Percentiles rank a stretch among this genome's conserved stretches.
Conservation (phyloP, 2,329 filamentous ascomycete genomes). For the Fusarium sublunatum region DNA sequence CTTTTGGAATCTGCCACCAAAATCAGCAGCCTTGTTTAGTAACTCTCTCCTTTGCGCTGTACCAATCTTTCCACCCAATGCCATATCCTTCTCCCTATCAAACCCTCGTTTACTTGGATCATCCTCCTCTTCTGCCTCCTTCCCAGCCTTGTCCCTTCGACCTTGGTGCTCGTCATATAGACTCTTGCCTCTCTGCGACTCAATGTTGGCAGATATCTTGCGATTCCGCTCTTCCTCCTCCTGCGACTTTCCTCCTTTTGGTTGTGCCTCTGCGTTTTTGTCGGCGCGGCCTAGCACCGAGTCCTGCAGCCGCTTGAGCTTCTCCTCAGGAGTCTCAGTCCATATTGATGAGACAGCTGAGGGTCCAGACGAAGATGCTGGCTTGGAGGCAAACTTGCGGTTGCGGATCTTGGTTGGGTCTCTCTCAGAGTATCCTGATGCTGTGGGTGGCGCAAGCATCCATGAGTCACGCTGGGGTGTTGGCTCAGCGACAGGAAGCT, state of each 20-base stretch:
- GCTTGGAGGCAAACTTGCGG: constrained; percentile 81
- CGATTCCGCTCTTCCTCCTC: constrained; percentile 68
- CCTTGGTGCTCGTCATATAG: constrained; percentile 68
- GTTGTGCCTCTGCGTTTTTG: constrained; percentile 54
- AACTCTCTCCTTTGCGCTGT: constrained; percentile 80
- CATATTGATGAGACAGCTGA: constrained; percentile 74
- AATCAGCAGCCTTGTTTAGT: constrained; percentile 81
- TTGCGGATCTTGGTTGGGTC: constrained; percentile 87
- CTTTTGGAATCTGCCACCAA: constrained; percentile 82
- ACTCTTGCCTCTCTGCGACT: constrained; percentile 66
- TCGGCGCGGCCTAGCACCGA: constrained; percentile 79
- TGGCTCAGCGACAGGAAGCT: constrained; percentile 50
- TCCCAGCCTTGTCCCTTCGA: constrained; percentile 46
- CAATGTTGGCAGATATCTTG: constrained; percentile 61
- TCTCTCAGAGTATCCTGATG: constrained; percentile 67
- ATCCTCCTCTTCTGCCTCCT: constrained; percentile 74
- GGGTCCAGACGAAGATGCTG: constrained; percentile 49
- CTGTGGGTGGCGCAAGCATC: constrained; percentile 79
- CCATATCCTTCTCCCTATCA: constrained; percentile 95
- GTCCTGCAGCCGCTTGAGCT: constrained; percentile 81
- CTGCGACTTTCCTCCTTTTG: constrained; percentile 54
- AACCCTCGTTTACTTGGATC: constrained; percentile 91
- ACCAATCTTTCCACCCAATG: constrained; percentile 76
- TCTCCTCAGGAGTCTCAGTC: constrained; percentile 93
- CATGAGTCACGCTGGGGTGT: constrained; percentile 81